Conservation (phyloP, 1,284 basidiomycete genomes). For the Heterobasidion parviporum region DNA sequence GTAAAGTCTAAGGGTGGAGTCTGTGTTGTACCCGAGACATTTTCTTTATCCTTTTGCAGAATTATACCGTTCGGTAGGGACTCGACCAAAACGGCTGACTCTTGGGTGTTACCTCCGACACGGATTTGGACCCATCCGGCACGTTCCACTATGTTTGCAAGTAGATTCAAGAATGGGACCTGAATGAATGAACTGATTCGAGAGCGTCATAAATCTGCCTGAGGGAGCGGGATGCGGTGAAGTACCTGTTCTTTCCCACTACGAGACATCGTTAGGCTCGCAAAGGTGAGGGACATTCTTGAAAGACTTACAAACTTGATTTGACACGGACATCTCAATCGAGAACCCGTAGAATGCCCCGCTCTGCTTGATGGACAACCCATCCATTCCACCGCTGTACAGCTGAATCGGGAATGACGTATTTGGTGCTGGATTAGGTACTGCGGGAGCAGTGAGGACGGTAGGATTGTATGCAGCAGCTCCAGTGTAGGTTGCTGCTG, state of each 20-base stretch:
- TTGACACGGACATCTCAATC: slow-evolving; percentile 38
- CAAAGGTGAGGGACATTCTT: neutral
- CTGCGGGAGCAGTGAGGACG: slow-evolving; percentile 29
- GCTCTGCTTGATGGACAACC: slow-evolving; percentile 16
- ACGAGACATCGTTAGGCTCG: neutral
- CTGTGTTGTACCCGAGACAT: slow-evolving; percentile 26
- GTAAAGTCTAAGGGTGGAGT: slow-evolving; percentile 56
- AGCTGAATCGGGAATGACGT: slow-evolving; percentile 33
- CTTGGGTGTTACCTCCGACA: slow-evolving; percentile 74
- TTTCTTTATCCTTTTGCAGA: slow-evolving; percentile 12
- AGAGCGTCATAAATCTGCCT: neutral
- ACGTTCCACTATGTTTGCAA: slow-evolving; percentile 57
- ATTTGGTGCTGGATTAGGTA: slow-evolving; percentile 18
- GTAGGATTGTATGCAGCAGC: slow-evolving; percentile 37
- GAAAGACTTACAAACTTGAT: slow-evolving; percentile 24
- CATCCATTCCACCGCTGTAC: slow-evolving; percentile 25
- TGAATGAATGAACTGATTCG: slow-evolving; percentile 35
- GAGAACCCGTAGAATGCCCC: slow-evolving; percentile 42
- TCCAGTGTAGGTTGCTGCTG: slow-evolving; percentile 28
- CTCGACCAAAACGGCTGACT: slow-evolving; percentile 33
- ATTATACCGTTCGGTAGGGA: slow-evolving; percentile 14
- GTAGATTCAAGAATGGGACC: slow-evolving; percentile 67
- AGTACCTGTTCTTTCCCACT: slow-evolving; percentile 18
- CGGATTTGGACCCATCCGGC: slow-evolving; percentile 53
- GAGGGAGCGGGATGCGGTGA: neutral